These are phyloP conservation scores for Delphinella strobiligena DNA, from an alignment of 2,329 filamentous ascomycete species.

Conservation along the genomic window DNA sequence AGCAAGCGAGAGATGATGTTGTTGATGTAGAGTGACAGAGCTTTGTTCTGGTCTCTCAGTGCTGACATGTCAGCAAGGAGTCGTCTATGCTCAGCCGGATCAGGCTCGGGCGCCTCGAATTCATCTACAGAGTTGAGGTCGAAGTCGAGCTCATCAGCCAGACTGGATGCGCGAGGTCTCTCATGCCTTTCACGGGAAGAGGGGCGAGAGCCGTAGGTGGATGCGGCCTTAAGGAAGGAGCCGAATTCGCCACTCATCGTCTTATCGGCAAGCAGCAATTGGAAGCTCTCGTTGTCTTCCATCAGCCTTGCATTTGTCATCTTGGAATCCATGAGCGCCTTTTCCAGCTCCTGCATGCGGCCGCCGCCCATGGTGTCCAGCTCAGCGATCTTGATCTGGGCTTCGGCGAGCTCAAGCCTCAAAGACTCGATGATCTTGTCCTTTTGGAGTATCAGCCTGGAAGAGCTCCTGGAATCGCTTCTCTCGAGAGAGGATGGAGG, in stretches of 20 bases:
- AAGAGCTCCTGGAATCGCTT: conserved; percentile 72
- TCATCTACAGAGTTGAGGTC: conserved; percentile 38
- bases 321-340: conserved; percentile 76
- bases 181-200: conserved; percentile 23
- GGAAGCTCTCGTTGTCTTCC: conserved; percentile 98
- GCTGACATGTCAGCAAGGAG: conserved; percentile 69
- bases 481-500: conserved; percentile 73
- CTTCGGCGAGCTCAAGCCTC: conserved; percentile 82
- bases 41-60: conserved; percentile 90
- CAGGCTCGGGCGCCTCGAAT: conserved; percentile 46
- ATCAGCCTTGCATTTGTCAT: conserved; percentile 93
- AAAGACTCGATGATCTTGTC: conserved; percentile 92
- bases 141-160: conserved; percentile 73
- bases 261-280: conserved; percentile 85
- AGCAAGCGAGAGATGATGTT: conserved; percentile 94
- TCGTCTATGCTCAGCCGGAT: conserved; percentile 36
- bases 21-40: conserved; percentile 94
- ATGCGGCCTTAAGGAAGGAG: conserved; percentile 56
- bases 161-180: conserved; percentile 49
- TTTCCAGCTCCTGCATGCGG: conserved; percentile 79
- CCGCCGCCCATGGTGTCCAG: conserved; percentile 87
- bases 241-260: conserved; percentile 89
- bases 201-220: conserved; percentile 19
- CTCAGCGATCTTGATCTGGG: conserved; percentile 89
- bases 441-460: conserved; percentile 83